Evolutionary conservation across 768 basidiomycete species (phyloP).

Genomic region (Phaeolepiota aurea): DNA sequence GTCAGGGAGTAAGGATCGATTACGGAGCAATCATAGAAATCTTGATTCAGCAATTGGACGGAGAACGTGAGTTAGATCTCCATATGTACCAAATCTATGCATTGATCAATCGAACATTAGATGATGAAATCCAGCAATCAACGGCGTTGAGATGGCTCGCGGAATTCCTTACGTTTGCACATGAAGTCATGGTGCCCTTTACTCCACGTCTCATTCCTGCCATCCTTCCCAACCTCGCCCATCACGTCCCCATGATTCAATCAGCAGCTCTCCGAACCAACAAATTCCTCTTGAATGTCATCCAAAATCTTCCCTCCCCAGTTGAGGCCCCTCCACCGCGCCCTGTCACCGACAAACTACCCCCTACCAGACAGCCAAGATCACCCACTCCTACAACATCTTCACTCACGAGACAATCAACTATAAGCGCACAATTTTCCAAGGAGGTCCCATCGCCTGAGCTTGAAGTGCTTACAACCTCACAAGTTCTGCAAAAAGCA

Average conservation of each 20-base stretch:
- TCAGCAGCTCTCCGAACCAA: conserved; percentile 82
- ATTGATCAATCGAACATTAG: conserved; percentile 27
- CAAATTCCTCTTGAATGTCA: conserved; percentile 73
- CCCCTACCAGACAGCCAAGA: conserved; percentile 26
- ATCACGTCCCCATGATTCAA: conserved; percentile 85
- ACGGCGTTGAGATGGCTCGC: conserved; percentile 92
- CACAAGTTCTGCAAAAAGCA: conserved; percentile 5
- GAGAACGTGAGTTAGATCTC: conserved; percentile 54
- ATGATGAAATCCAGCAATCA: conserved; percentile 91
- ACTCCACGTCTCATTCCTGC: conserved; percentile 89
- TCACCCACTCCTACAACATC: conserved; percentile 52
- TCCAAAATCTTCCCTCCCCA: conserved; percentile 77
- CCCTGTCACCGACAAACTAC: conserved; percentile 10
- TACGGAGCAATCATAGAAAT: conserved; percentile 92
- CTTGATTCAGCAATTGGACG: conserved; percentile 76
- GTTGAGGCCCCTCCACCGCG: conserved; percentile 33
- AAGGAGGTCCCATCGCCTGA: conserved; percentile 46
- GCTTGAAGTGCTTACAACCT: conserved; percentile 18
- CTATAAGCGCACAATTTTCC: conserved; percentile 29
- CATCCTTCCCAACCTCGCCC: conserved; percentile 90
- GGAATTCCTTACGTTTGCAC: conserved; percentile 80
- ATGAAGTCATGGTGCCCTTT: conserved; percentile 91
- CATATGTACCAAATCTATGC: conserved; percentile 3
- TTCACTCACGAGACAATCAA: conserved; percentile 41
- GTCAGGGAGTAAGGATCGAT: conserved; percentile 89